Evolutionary conservation across 441 rosid species (phyloP), one percentile per base, ranked within the genome.

Genomic region (Breynia disticha): DNA sequence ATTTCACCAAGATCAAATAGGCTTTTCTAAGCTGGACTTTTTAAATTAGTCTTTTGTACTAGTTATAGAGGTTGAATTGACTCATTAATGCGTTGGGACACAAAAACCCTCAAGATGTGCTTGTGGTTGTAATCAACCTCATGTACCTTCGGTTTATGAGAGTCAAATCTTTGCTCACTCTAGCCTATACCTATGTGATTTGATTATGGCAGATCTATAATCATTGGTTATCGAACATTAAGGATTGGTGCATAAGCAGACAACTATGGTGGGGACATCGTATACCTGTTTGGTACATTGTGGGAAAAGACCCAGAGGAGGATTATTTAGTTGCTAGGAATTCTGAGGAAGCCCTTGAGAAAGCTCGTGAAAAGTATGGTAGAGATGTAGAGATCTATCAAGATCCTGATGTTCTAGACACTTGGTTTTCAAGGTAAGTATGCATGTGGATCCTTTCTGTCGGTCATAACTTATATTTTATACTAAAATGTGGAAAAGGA

Each of bases 211-310:
- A 91, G 96, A 91, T 84, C 46, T 91, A 91, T 67, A 82, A 87
- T 73, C 90, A 91, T 64, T 91, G 95, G 96, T 80, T 87, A 62
- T 82, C 95, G 67, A 91, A 87, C 75, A 91, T 91, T 43, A 87
- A 87, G 71, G 98, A 91, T 69, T 91, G 98, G 98, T 91, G 98
- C 71, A 87, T 91, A 75, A 91, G 98, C 71, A 82, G 96, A 67
- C 96, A 91, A 58, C 76, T 91, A 5, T 91, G 98, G 98, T 86
- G 96, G 98, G 96, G 96, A 47, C 95, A 91, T 67, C 95, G 96
- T 44, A 87, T 91, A 77, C 98, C 96, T 43, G 95, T 91, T 72
- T 91, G 98, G 96, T 87, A 91, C 60, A 76, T 91, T 65, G 86
- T 64, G 57, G 98, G 98, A 57, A 87, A 77, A 75, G 85, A 82